Conservation (phyloP, 192 early-diverging fungal species). For the Coemansia sp. region DNA sequence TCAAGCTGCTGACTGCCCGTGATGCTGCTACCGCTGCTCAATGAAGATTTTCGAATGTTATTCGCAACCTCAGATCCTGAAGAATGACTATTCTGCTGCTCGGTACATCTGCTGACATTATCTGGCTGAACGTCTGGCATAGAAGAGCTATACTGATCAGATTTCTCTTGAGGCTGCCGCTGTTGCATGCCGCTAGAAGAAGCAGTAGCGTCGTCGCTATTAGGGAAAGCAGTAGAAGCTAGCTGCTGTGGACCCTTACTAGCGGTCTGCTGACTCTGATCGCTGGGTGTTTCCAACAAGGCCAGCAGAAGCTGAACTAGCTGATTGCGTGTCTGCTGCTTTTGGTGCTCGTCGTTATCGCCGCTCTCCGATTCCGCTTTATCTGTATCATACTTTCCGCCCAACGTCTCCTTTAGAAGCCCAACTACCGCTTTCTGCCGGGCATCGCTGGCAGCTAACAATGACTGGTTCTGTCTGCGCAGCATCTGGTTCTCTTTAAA, state of each 20-base stretch:
- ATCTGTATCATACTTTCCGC: background rate
- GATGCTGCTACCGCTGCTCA: no score
- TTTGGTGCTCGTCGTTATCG: conserved; percentile 14
- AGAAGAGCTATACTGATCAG: no score
- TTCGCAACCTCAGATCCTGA: no score
- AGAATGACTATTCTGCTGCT: no score
- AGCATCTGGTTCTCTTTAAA: conserved; percentile 27
- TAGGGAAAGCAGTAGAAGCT: no score
- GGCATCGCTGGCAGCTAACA: conserved; percentile 15
- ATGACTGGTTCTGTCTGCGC: conserved; percentile 23
- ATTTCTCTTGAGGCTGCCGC: no score
- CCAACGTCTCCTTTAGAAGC: conserved; percentile 19
- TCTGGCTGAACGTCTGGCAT: no score
- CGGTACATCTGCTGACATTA: no score
- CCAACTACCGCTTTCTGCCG: conserved; percentile 23
- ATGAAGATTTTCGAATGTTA: no score
- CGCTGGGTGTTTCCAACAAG: conserved; percentile 16
- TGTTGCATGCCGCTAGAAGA: no score
- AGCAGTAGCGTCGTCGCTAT: no score
- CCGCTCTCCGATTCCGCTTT: background rate
- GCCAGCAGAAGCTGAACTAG: conserved; percentile 29
- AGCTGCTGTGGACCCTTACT: background rate
- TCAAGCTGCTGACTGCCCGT: conserved; percentile 3
- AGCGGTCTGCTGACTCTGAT: background rate
- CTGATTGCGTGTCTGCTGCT: conserved; percentile 22